Evolutionary conservation across 345 rosid genomes (phyloP), one percentile per base, ranked within the genome.

Genomic region (Punica granatum): DNA sequence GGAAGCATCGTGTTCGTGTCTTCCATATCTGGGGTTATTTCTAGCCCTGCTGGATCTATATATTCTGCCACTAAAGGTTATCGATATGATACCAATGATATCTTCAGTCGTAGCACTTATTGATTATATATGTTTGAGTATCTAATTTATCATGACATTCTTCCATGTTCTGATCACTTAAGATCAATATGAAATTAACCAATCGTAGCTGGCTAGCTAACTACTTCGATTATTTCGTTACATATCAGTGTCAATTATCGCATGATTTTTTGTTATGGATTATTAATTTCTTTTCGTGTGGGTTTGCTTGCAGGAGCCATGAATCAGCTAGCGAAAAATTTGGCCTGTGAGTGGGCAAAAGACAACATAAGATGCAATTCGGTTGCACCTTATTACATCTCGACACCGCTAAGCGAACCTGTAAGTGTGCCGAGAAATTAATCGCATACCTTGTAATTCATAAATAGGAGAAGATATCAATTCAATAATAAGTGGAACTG

Each of bases 1-100:
- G 94, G 83, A 42, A 83, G 74, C 66, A 72, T 88, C 25, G 81
- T 88, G 7, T 80, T 86, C 67, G 66, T 83, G 18, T 86, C 92
- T 42, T 86, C 90, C 0, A 72, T 73, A 19, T 46, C 65, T 4
- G 83, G 86, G 16, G 41, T 77, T 49, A 39, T 66, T 15, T 72
- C 83, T 2, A 9, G 70, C 18, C 39, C 65, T 8, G 8, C 32
- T 3, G 71, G 79, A 26, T 68, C 88, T 0, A 62, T 84, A 25
- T 86, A 84, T 68, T 77, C 75, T 23, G 37, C 75, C 25, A 79
- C 68, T 37, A 81, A 84, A 77, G 85, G 84, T 81, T 10, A 64
- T 61, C 67, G 30, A 39, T 2, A 4, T 4, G 33, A 35, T 26
- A 11, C 44, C 2, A 56, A 34, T 8, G 28, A n/a, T n/a, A n/a